phyloP scores from a whole-genome alignment of 2,329 filamentous ascomycete species.

The Ophiostoma sp. region DNA sequence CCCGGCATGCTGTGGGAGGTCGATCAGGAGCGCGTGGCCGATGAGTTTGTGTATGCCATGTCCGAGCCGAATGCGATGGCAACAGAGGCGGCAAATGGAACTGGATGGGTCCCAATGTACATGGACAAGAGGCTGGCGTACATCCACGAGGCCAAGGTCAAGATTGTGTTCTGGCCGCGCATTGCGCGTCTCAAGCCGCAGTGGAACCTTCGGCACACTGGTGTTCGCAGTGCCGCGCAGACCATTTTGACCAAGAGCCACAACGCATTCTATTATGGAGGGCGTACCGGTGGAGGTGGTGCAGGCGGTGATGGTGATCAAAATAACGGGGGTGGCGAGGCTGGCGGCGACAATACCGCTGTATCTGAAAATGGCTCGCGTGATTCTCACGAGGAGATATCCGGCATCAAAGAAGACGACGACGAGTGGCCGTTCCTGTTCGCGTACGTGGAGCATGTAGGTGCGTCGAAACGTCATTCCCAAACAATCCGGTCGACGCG shows the following conservation, averaged over 20 bases:
- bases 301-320: not conserved
- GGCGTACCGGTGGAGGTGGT: not conserved
- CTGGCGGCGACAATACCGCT: not conserved
- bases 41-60: slow-evolving; percentile 20
- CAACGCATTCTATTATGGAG: slow-evolving; percentile 37
- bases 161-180: slow-evolving; percentile 37
- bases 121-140: not conserved
- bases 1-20: slow-evolving; percentile 35
- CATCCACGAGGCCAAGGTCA: slow-evolving; percentile 34
- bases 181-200: slow-evolving; percentile 35
- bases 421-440: slow-evolving; percentile 28
- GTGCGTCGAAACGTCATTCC: not conserved
- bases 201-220: slow-evolving; percentile 17
- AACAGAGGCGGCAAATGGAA: not conserved
- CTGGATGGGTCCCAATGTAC: not conserved
- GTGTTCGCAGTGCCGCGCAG: slow-evolving; percentile 28
- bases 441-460: slow-evolving; percentile 25
- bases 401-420: slow-evolving; percentile 16
- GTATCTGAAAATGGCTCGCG: not conserved
- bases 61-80: slow-evolving; percentile 8
- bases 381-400: not conserved
- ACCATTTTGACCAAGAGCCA: slow-evolving; percentile 33
- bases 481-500: not conserved
- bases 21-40: slow-evolving; percentile 27
- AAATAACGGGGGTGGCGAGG: not conserved